Evolutionary conservation across 495 filamentous ascomycete species (phyloP).

Genomic region (Corynascus novoguineensis): DNA sequence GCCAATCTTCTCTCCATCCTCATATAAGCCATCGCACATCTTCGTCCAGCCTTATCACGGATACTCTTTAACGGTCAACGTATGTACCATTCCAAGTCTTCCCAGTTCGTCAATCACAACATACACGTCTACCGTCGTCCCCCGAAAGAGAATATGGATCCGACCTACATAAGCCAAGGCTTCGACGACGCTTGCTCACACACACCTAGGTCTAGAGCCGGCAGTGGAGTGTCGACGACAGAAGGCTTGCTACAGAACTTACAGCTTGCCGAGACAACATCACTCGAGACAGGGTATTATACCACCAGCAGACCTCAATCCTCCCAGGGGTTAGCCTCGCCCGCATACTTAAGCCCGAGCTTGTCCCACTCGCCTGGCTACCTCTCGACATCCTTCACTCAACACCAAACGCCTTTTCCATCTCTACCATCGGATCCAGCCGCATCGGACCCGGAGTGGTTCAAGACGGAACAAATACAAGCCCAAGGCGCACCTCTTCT

Average conservation of each 20-base stretch:
- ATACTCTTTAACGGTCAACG: constrained; percentile 19
- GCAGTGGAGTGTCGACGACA: constrained; percentile 34
- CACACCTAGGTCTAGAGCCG: constrained; percentile 38
- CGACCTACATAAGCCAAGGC: constrained; percentile 26
- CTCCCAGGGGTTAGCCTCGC: constrained; percentile 25
- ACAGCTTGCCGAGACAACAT: constrained; percentile 28
- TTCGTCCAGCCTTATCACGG: constrained; percentile 9
- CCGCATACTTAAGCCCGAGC: constrained; percentile 26
- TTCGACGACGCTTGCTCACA: constrained; percentile 43
- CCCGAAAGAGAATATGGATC: constrained; percentile 28
- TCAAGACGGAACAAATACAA: constrained; percentile 22
- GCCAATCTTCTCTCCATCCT: constrained; percentile 16
- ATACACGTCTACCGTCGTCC: background rate
- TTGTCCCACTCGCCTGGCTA: constrained; percentile 24
- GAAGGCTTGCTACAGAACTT: constrained; percentile 33
- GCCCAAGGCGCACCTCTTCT: constrained; percentile 32
- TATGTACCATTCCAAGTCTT: constrained; percentile 25
- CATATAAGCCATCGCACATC: constrained; percentile 26
- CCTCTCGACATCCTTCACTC: constrained; percentile 22
- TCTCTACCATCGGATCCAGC: constrained; percentile 19
- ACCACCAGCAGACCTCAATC: constrained; percentile 29
- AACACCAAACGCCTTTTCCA: constrained; percentile 28
- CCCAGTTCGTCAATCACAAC: constrained; percentile 6
- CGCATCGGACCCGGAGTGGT: constrained; percentile 32
- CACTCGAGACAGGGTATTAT: constrained; percentile 27